Percentiles rank a stretch among this genome's conserved stretches.
These are phyloP conservation scores for Grigorovia yakushimaensis DNA, from an alignment of 805 yeast species.

Conservation along the genomic window DNA sequence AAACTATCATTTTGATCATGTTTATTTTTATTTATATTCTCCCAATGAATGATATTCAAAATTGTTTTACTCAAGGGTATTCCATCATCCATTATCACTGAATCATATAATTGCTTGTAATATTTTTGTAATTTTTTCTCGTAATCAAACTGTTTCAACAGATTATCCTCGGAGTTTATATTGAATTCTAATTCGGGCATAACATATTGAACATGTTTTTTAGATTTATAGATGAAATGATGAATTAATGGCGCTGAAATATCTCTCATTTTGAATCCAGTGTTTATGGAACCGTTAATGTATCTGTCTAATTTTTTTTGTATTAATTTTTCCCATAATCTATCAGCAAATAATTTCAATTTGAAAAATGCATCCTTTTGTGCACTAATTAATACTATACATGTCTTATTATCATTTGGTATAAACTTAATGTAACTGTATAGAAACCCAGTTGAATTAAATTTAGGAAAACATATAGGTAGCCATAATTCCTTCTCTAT, in stretches of 20 bases:
- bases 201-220: constrained; percentile 43
- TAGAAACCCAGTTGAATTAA: constrained; percentile 79
- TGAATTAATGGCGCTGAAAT: constrained; percentile 50
- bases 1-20: not conserved
- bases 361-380: constrained; percentile 73
- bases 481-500: constrained; percentile 76
- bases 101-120: constrained; percentile 20
- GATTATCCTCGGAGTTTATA: constrained; percentile 2
- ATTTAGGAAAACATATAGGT: constrained; percentile 85
- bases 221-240: constrained; percentile 77
- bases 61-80: constrained; percentile 30
- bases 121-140: constrained; percentile 19
- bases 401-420: constrained; percentile 27
- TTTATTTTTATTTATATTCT: constrained; percentile 3
- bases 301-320: constrained; percentile 30
- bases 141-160: constrained; percentile 5
- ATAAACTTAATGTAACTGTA: constrained; percentile 68
- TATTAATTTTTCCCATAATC: constrained; percentile 37
- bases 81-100: constrained; percentile 21
- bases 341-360: constrained; percentile 51
- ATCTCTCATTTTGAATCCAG: constrained; percentile 35
- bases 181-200: constrained; percentile 23
- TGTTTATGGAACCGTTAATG: constrained; percentile 27
- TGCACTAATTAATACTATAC: constrained; percentile 38
- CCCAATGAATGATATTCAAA: constrained; percentile 39